phyloP scores from a whole-genome alignment of 805 yeast genomes.

The Myxozyma sirexii region DNA sequence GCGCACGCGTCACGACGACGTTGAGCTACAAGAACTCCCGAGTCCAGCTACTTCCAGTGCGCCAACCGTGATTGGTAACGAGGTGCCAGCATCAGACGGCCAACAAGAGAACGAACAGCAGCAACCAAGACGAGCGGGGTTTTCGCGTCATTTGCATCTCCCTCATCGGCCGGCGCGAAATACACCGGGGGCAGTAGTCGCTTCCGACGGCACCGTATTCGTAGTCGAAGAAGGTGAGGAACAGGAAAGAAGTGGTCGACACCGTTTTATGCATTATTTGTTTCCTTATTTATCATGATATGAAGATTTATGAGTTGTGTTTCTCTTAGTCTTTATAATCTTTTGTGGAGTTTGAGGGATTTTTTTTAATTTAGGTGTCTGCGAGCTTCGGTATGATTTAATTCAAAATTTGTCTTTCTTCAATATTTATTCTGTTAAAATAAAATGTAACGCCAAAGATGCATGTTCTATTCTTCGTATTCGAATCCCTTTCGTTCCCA shows the following conservation, averaged over 20 bases:
- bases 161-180: slow-evolving; percentile 2
- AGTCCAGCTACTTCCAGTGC: neutral
- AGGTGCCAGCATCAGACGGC: neutral
- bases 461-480: neutral
- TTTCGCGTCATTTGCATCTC: neutral
- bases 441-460: neutral
- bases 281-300: slow-evolving; percentile 4
- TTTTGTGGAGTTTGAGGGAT: neutral
- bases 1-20: neutral
- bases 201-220: slow-evolving; percentile 22
- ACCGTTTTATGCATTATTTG: neutral
- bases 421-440: too few relatives aligned
- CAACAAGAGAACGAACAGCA: neutral
- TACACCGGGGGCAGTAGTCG: slow-evolving; percentile 18
- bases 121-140: neutral
- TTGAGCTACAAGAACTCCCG: neutral
- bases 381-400: neutral
- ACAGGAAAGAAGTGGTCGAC: neutral
- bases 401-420: too few relatives aligned
- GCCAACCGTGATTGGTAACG: neutral
- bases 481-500: slow-evolving; percentile 13
- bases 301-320: neutral
- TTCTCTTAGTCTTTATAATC: neutral
- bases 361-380: neutral
- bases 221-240: slow-evolving; percentile 13